Base-by-base conservation (phyloP, 306 rosid genomes). In the Styphnolobium japonicum region DNA sequence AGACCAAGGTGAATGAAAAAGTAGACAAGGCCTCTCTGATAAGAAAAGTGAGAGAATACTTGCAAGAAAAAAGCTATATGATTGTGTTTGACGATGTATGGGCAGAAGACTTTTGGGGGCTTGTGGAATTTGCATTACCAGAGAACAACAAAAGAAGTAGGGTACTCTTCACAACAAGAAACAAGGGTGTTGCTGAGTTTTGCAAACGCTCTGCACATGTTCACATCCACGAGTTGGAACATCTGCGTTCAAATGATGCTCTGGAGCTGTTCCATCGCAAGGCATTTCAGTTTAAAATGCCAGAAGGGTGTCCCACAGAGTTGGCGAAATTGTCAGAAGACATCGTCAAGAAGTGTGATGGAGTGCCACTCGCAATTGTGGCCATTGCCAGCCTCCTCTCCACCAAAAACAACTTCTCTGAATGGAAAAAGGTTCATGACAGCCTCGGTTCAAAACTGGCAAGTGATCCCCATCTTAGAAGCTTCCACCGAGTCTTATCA, bases 361-460 rank as follows among this genome's bases (percentile, higher is more conserved):
- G 80, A 12, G 22, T 76, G 27, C 81, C 81, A 49, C 81, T 77
- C 1, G 81, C 81, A 12, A 25, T 66, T 52, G 74, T 22, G 7
- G 66, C 81, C 43, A 66, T 52, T 34, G 75, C 61, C 4, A 45
- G 81, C 18, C 74, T 77, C 3, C 33, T 77, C 3, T 65, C 74
- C 10, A 77, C 66, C 1, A 65, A 77, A 21, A 45, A 77, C 6
- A 40, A 48, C 8, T 12, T 18, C 2, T 34, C 21, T 34, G 81
- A 75, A 31, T 75, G 71, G 80, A 1, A 29, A 31, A 75, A 61
- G 49, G 67, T 75, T 4, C 58, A 18, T 5, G 70, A 75, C 5
- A 61, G 21, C 49, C 51, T 75, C 21, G 18, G 23, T 4, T 75
- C 51, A n/a, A 39, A 18, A 14, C 43, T 62, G 46, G 49, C 14